These are phyloP conservation scores for Gracilaria vermiculophylla DNA, from an alignment of 23 red algal genomes.

Conservation along the genomic window DNA sequence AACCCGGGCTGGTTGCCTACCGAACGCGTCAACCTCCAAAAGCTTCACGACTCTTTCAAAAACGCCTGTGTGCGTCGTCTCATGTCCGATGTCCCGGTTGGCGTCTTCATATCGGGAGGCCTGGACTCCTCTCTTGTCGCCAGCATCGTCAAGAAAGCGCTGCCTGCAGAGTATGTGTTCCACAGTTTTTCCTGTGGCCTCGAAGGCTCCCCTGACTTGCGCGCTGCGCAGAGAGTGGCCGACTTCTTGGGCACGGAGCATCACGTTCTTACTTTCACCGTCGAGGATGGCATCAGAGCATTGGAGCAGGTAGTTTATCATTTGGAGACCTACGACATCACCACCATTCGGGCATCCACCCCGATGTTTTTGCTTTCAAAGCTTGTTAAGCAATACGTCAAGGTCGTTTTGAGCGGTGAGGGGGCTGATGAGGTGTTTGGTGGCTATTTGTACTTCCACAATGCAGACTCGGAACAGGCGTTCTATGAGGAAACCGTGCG, in stretches of 20 bases:
- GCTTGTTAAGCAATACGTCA: conserved; percentile 84
- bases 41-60: conserved; percentile 82
- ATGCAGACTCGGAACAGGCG: conserved; percentile 65
- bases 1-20: conserved; percentile 80
- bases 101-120: conserved; percentile 83
- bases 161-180: conserved; percentile 75
- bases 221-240: conserved; percentile 88
- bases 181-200: conserved; percentile 84
- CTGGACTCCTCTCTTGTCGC: conserved; percentile 92
- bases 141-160: conserved; percentile 72
- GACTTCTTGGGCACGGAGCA: conserved; percentile 95
- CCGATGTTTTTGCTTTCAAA: conserved; percentile 81
- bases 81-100: conserved; percentile 82
- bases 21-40: conserved; percentile 65
- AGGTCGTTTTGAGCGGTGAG: conserved; percentile 96
- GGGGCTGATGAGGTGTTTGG: conserved; percentile 95
- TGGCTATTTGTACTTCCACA: conserved; percentile 98
- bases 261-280: conserved; percentile 90
- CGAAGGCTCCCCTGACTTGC: conserved; percentile 86
- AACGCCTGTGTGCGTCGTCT: conserved; percentile 43
- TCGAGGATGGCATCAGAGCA: conserved; percentile 81
- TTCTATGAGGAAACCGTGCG: conserved; percentile 89
- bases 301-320: conserved; percentile 86
- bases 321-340: conserved; percentile 93
- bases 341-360: conserved; percentile 91